Conservation (phyloP, 768 basidiomycete genomes). For the Terana coerulea region DNA sequence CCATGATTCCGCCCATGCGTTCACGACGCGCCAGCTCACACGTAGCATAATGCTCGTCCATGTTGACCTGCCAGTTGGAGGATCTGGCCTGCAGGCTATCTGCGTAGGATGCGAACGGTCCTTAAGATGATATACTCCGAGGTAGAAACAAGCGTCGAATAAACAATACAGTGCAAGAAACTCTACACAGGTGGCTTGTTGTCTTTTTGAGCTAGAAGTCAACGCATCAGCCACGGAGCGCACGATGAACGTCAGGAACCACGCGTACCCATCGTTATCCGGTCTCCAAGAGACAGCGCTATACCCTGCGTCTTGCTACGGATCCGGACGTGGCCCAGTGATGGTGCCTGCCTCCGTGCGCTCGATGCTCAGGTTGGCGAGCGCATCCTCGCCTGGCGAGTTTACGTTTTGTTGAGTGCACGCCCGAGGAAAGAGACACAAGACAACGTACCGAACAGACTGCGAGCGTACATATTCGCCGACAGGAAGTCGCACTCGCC, state of each 20-base stretch:
- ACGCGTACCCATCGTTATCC: slow-evolving; percentile 61
- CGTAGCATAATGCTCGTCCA: too few species aligned
- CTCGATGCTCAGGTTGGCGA: slow-evolving; percentile 94
- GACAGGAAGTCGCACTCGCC: slow-evolving; percentile 97
- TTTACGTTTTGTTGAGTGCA: not conserved
- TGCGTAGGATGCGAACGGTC: too few species aligned
- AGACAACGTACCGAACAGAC: slow-evolving; percentile 76
- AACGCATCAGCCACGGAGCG: slow-evolving; percentile 7
- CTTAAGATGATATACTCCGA: slow-evolving; percentile 1
- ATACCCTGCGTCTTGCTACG: slow-evolving; percentile 98
- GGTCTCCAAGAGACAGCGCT: slow-evolving; percentile 89
- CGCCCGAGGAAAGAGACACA: not conserved
- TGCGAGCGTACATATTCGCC: slow-evolving; percentile 94
- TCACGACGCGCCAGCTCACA: too few species aligned
- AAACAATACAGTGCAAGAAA: not conserved
- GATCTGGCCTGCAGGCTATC: too few species aligned
- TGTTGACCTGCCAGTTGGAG: too few species aligned
- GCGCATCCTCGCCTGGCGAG: slow-evolving; percentile 80
- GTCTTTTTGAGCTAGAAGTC: slow-evolving; percentile 38
- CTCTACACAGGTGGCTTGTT: slow-evolving; percentile 33
- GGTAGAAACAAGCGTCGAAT: slow-evolving; percentile 4
- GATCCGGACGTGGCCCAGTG: slow-evolving; percentile 91
- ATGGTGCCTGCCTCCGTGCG: slow-evolving; percentile 77
- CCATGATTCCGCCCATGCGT: too few species aligned
- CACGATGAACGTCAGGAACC: not conserved